These are phyloP conservation scores for Acacia pycnantha DNA, from an alignment of 331 rosid species.

Conservation along the genomic window DNA sequence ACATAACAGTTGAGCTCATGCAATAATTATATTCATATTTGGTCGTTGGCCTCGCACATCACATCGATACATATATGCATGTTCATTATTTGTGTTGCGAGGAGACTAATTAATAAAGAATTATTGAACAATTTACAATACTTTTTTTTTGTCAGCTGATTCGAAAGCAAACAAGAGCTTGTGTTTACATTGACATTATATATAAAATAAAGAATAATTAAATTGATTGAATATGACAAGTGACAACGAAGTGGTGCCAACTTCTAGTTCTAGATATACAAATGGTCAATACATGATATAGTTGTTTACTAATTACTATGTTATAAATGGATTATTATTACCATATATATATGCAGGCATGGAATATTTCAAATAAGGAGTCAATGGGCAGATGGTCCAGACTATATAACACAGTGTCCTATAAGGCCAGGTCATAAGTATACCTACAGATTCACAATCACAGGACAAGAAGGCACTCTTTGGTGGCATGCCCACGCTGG, in stretches of 20 bases:
- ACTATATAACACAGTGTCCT: conserved; percentile 43
- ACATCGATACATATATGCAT: neutral
- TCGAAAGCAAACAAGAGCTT: neutral
- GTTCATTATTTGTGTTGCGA: neutral
- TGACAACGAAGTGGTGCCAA: neutral
- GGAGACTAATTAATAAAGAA: neutral
- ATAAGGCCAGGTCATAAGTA: conserved; percentile 27
- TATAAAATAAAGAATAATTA: neutral
- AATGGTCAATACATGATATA: neutral
- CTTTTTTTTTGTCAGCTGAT: neutral
- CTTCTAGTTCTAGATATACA: neutral
- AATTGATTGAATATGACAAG: neutral
- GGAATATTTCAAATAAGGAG: conserved; percentile 31
- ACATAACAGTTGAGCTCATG: neutral
- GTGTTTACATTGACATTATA: neutral
- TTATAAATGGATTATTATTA: neutral
- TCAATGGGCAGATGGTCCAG: conserved; percentile 49
- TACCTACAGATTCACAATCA: conserved; percentile 27
- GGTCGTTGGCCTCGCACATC: neutral
- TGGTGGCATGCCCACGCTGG: conserved; percentile 54
- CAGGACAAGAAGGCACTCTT: conserved; percentile 44
- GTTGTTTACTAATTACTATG: neutral
- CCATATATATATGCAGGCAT: conserved; percentile 29
- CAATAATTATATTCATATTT: neutral
- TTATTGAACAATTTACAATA: neutral